A percentile compares a stretch with the other conserved stretches of the same genome.
Conservation (phyloP, 345 rosid species). For the Clarkia xantiana region DNA sequence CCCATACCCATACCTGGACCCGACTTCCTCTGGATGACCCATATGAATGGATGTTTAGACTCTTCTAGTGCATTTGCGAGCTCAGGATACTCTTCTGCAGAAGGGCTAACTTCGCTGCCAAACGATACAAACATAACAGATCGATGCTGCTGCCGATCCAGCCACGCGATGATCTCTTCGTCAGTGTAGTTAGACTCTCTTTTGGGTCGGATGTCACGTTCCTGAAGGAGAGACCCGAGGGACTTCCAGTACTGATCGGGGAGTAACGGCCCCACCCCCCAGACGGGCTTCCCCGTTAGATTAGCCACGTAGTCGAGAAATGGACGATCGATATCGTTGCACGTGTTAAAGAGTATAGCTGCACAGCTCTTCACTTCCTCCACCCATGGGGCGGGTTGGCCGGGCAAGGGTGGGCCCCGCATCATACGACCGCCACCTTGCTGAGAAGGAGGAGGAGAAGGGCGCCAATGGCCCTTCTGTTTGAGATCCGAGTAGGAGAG, state of each 20-base stretch:
- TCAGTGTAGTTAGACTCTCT: conserved; percentile 13
- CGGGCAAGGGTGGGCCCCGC: conserved; percentile 22
- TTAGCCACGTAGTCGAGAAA: conserved; percentile 22
- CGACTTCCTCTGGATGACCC: conserved; percentile 20
- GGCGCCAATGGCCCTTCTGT: conserved; percentile 12
- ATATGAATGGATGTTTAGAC: conserved; percentile 15
- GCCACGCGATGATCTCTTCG: conserved; percentile 15
- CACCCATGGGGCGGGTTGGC: conserved; percentile 29
- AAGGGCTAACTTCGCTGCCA: conserved; percentile 18
- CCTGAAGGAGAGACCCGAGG: conserved; percentile 8
- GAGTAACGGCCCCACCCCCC: conserved; percentile 29
- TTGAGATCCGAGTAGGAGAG: conserved; percentile 22
- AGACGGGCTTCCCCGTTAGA: conserved; percentile 14
- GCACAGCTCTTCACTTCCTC: conserved; percentile 15
- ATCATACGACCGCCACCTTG: conserved; percentile 6
- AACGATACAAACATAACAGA: conserved; percentile 20
- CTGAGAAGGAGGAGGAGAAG: background rate
- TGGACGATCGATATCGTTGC: conserved; percentile 29
- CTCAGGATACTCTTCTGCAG: conserved; percentile 12
- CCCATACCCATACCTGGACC: conserved; percentile 8
- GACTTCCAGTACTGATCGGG: conserved; percentile 20
- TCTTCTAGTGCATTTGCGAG: conserved; percentile 16
- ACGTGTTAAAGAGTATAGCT: conserved; percentile 26
- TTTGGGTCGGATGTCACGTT: conserved; percentile 7
- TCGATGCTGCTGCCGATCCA: conserved; percentile 12